phyloP scores from a whole-genome alignment of 1,139 yeast species.

The Blastobotrys elegans region DNA sequence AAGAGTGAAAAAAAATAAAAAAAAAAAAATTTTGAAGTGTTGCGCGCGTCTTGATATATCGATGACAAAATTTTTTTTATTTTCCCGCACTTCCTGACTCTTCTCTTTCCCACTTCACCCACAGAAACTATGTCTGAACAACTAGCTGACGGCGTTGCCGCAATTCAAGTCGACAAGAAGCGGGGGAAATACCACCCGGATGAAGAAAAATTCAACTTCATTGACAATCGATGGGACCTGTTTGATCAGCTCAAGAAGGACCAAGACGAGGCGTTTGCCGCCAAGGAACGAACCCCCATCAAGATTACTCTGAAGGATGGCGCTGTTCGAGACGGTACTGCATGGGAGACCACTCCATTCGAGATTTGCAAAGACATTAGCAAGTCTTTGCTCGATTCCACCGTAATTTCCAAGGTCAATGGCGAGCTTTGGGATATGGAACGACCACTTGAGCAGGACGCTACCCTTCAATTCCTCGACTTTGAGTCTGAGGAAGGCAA shows the following conservation, averaged over 20 bases:
- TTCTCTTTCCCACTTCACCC: not conserved
- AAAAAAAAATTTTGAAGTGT: slow-evolving; percentile 1
- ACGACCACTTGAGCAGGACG: slow-evolving; percentile 81
- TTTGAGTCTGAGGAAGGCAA: slow-evolving; percentile 87
- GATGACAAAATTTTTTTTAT: not conserved
- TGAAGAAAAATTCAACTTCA: slow-evolving; percentile 74
- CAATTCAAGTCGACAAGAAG: slow-evolving; percentile 44
- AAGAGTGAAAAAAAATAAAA: not conserved
- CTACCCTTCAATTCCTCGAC: slow-evolving; percentile 66
- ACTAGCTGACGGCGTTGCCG: slow-evolving; percentile 43
- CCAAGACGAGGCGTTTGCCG: slow-evolving; percentile 67
- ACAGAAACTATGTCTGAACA: slow-evolving; percentile 36
- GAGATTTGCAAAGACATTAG: slow-evolving; percentile 81
- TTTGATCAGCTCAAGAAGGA: slow-evolving; percentile 78
- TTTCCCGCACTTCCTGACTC: too few species aligned
- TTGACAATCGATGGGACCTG: slow-evolving; percentile 70
- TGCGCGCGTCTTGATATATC: too few species aligned
- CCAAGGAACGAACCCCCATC: slow-evolving; percentile 58
- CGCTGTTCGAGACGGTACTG: slow-evolving; percentile 52
- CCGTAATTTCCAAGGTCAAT: slow-evolving; percentile 85
- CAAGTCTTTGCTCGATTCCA: slow-evolving; percentile 81
- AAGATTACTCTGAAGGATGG: slow-evolving; percentile 87
- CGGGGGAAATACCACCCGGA: slow-evolving; percentile 22
- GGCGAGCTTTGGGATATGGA: slow-evolving; percentile 94
- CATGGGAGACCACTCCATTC: slow-evolving; percentile 90